Evolutionary conservation across 1,139 yeast species (phyloP).

Genomic region (Pichia sp.): DNA sequence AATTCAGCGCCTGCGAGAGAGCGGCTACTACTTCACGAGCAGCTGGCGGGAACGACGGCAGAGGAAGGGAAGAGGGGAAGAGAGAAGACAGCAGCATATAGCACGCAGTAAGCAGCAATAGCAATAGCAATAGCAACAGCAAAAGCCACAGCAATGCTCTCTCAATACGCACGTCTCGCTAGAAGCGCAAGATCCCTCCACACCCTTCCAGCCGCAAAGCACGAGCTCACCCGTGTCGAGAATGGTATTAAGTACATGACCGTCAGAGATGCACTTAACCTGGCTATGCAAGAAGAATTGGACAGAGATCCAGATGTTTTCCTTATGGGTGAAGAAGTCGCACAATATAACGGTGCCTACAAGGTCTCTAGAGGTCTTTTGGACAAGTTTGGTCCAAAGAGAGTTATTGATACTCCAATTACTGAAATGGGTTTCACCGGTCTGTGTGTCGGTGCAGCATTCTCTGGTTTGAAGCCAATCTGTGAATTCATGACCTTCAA

Average conservation of each 20-base stretch:
- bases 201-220: constrained; percentile 3
- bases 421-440: constrained; percentile 99
- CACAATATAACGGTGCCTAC: constrained; percentile 98
- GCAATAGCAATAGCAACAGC: background rate
- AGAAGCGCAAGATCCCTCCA: constrained; percentile 2
- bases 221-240: constrained; percentile 14
- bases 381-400: constrained; percentile 95
- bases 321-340: constrained; percentile 98
- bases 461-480: constrained; percentile 94
- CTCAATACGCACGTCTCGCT: background rate
- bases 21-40: too few species aligned
- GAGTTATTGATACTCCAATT: constrained; percentile 96
- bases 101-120: background rate
- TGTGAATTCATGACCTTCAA: constrained; percentile 99
- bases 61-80: too few species aligned
- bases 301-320: constrained; percentile 93
- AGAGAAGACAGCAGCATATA: too few species aligned
- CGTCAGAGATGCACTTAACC: constrained; percentile 94
- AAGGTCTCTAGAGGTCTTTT: constrained; percentile 92
- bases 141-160: background rate
- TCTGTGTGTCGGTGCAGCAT: constrained; percentile 93
- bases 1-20: too few species aligned
- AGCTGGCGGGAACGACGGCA: too few species aligned
- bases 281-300: constrained; percentile 95
- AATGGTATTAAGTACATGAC: constrained; percentile 50